phyloP scores from a whole-genome alignment of 305 asterid species.

The Solanum hybrid region DNA sequence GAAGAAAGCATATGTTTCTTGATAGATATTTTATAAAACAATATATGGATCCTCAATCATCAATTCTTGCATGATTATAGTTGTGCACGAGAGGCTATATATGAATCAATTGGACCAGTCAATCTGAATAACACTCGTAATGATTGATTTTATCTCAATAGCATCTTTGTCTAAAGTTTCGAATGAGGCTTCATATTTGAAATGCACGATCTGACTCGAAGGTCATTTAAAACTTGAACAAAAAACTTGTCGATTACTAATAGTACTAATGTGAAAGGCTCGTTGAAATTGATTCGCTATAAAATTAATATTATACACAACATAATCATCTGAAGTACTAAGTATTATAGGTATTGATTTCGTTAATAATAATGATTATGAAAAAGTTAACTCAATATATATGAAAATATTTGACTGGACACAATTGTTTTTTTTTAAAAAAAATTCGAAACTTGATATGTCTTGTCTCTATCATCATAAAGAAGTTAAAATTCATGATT shows the following conservation, averaged over 20 bases:
- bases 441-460: too few species aligned
- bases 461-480: not conserved
- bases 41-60: not conserved
- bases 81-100: not conserved
- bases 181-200: not conserved
- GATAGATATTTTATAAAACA: too few species aligned
- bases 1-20: not conserved
- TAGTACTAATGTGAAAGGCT: not conserved
- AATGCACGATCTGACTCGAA: not conserved
- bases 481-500: not conserved
- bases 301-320: too few species aligned
- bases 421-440: too few species aligned
- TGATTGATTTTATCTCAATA: not conserved
- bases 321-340: too few species aligned
- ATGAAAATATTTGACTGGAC: not conserved
- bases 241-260: not conserved
- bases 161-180: too few species aligned
- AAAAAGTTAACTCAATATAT: not conserved
- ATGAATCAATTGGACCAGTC: not conserved
- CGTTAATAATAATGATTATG: not conserved
- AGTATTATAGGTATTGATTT: not conserved
- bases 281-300: too few species aligned
- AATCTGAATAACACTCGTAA: not conserved
- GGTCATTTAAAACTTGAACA: too few species aligned
- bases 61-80: not conserved